Percentiles rank a stretch among this genome's conserved stretches.
These are phyloP conservation scores for Penicillium sp. DNA, from an alignment of 2,329 filamentous ascomycete genomes.

Conservation along the genomic window DNA sequence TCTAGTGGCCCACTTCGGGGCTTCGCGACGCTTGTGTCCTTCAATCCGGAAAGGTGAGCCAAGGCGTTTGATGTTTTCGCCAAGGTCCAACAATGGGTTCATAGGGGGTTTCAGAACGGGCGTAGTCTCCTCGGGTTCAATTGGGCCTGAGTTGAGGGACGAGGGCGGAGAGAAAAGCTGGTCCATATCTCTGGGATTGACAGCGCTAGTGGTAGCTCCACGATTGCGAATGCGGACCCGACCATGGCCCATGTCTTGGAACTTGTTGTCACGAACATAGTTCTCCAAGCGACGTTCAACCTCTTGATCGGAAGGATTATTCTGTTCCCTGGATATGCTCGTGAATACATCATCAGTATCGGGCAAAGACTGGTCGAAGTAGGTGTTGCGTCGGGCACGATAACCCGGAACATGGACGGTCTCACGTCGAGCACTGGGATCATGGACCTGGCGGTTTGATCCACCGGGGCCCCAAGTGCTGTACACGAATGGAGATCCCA, in stretches of 20 bases:
- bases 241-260: conserved; percentile 51
- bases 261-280: conserved; percentile 35
- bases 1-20: conserved; percentile 31
- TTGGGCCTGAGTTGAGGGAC: conserved; percentile 26
- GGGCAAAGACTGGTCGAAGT: conserved; percentile 51
- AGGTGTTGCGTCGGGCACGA: conserved; percentile 52
- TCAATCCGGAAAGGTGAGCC: conserved; percentile 49
- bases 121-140: conserved; percentile 24
- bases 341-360: conserved; percentile 47
- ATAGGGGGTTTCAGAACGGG: conserved; percentile 22
- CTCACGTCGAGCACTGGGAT: conserved; percentile 38
- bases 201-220: conserved; percentile 60
- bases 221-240: conserved; percentile 60
- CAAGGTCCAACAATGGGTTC: conserved; percentile 33
- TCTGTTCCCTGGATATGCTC: conserved; percentile 39
- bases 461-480: conserved; percentile 49
- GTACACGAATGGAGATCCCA: conserved; percentile 51
- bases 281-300: conserved; percentile 56
- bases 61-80: conserved; percentile 45
- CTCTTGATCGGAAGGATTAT: conserved; percentile 55
- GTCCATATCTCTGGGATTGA: conserved; percentile 52
- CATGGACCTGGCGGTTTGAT: conserved; percentile 32
- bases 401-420: conserved; percentile 46
- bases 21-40: conserved; percentile 32
- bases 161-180: conserved; percentile 54